Conservation (phyloP, 78 protist genomes). For the Pelomyxa schiedti region DNA sequence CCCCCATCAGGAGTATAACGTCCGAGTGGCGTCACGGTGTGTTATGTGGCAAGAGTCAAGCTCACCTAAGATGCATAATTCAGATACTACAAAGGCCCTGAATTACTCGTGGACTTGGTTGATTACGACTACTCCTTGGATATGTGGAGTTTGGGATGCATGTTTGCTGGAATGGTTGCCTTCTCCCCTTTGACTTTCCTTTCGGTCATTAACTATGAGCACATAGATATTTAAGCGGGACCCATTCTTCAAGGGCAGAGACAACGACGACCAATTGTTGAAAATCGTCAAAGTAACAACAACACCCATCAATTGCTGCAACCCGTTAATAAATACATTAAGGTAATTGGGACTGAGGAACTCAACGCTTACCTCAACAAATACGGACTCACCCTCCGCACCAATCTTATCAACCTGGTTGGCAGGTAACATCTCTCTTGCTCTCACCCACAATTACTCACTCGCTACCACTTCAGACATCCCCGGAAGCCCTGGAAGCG, state of each 20-base stretch:
- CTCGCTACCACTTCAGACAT: conserved; percentile 17
- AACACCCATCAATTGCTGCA: background rate
- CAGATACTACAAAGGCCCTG: conserved; percentile 97
- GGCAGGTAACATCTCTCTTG: too few species aligned
- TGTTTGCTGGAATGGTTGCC: conserved; percentile 92
- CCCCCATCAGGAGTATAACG: conserved; percentile 91
- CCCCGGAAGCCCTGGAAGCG: conserved; percentile 67
- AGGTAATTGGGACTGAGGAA: conserved; percentile 94
- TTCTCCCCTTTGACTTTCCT: background rate
- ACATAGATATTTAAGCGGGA: conserved; percentile 83
- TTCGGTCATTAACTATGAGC: background rate
- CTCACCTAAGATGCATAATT: too few species aligned
- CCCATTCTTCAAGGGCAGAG: conserved; percentile 98
- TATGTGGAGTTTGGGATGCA: conserved; percentile 97
- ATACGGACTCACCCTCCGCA: conserved; percentile 80
- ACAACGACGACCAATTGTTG: conserved; percentile 97
- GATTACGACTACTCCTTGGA: conserved; percentile 96
- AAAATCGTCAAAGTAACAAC: conserved; percentile 90
- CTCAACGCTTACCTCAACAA: conserved; percentile 79
- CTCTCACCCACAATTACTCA: too few species aligned
- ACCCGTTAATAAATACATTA: too few species aligned
- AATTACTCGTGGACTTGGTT: conserved; percentile 86
- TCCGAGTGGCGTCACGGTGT: conserved; percentile 99
- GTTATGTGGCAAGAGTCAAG: too few species aligned
- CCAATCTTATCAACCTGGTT: conserved; percentile 52